Evolutionary conservation across 2,329 filamentous ascomycete species (phyloP), one percentile per base, ranked within the genome.

Genomic region (Aspergillus pseudoviridinutans): DNA sequence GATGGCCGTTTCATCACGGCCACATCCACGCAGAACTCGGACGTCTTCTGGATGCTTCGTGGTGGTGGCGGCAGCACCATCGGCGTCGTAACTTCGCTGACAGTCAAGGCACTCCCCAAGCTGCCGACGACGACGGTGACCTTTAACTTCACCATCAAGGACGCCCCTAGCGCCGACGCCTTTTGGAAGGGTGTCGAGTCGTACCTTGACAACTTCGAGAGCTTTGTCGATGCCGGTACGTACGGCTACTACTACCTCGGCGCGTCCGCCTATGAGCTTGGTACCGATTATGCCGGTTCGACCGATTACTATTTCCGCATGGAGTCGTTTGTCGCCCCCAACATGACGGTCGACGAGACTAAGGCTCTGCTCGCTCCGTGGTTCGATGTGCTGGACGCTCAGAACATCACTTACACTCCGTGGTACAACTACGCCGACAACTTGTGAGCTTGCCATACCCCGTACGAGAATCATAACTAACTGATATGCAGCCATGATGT

Each of bases 1-100:
- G 61, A 64, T 20, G 68, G 68, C 14, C 61, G 57, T 17, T 67
- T 70, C 14, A 56, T 69, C 5, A 70, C 68, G 1, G 66, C 66
- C 22, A 65, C 63, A 1, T 56, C 67, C 44, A 42, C 62, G 22
- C 57, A 78, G 29, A 82, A 87, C 61, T 57, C 74, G 0, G 85
- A 87, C 52, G 73, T 88, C 1, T 88, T 84, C 73, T 89, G 85
- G 85, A 86, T 85, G 2, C 70, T 87, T 1, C 76, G 77, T 27
- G 84, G 84, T 3, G 84, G 85, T 0, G 85, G 84, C 1, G 81
- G 78, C 10, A 80, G 82, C 72, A 77, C 63, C n/a, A 72, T 60
- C 24, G 69, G 68, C 17, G 59, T 72, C n/a, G 67, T 71, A 42
- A 69, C 66, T 27, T 71, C 69, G 2, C 28, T 71, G 47, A 65